Evolutionary conservation across 2,329 filamentous ascomycete genomes (phyloP).

Genomic region (Ophiostoma angusticollis): DNA sequence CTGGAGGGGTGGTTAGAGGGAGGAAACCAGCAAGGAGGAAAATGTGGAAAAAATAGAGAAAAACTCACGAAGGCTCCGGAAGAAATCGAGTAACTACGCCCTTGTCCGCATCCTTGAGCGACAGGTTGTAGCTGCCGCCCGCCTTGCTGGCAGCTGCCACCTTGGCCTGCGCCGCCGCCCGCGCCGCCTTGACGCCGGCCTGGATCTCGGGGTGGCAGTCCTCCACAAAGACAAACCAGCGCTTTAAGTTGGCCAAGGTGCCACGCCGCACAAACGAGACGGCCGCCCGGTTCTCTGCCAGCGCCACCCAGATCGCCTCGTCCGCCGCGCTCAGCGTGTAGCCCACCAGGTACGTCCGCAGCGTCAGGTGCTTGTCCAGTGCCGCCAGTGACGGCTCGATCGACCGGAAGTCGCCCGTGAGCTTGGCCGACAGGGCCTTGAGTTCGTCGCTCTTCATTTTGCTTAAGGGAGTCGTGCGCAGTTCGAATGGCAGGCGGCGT

Average conservation of each 20-base stretch:
- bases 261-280: constrained; percentile 70
- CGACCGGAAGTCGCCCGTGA: constrained; percentile 64
- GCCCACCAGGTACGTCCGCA: constrained; percentile 76
- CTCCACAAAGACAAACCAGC: constrained; percentile 84
- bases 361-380: constrained; percentile 75
- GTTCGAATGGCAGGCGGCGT: too few relatives aligned
- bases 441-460: constrained; percentile 46
- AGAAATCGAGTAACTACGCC: constrained; percentile 88
- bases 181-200: constrained; percentile 55
- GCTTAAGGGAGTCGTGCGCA: too few relatives aligned
- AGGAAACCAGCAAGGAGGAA: constrained; percentile 13
- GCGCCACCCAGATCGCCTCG: constrained; percentile 67
- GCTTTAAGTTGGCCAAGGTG: constrained; percentile 58
- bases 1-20: not conserved
- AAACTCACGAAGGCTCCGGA: constrained; percentile 72
- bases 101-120: constrained; percentile 69
- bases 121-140: constrained; percentile 80
- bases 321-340: constrained; percentile 68
- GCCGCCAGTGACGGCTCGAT: constrained; percentile 62
- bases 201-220: constrained; percentile 66
- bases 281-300: constrained; percentile 76
- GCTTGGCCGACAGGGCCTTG: constrained; percentile 34
- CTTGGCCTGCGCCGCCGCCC: constrained; percentile 56
- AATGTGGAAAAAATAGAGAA: not conserved
- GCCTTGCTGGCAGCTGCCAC: constrained; percentile 57